phyloP scores from a whole-genome alignment of 169 alveolate genomes.

The Plasmodium malariae region DNA sequence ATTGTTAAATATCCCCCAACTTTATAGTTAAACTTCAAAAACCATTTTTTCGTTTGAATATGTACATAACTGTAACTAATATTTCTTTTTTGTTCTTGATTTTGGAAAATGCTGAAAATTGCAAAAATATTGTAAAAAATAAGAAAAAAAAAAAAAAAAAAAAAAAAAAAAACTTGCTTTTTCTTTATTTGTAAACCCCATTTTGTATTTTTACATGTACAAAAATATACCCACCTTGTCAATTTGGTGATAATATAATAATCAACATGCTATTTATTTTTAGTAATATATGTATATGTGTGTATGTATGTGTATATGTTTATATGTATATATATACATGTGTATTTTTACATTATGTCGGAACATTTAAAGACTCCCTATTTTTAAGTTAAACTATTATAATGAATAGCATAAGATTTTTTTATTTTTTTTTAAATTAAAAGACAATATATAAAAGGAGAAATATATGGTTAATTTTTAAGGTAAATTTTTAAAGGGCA shows the following conservation, averaged over 20 bases:
- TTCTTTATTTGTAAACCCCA: neutral
- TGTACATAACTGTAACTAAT: too few species aligned
- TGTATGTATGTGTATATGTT: neutral
- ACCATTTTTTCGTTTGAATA: too few species aligned
- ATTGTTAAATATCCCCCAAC: too few species aligned
- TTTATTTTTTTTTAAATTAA: too few species aligned
- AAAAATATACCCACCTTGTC: neutral
- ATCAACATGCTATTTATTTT: neutral
- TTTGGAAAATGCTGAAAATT: neutral
- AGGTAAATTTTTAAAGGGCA: too few species aligned
- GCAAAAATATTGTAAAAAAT: too few species aligned
- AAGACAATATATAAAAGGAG: too few species aligned
- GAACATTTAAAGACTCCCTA: slow-evolving; percentile 1
- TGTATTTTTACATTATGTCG: neutral
- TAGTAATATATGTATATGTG: neutral
- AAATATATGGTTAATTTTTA: too few species aligned
- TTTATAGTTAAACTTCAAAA: too few species aligned
- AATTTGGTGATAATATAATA: neutral
- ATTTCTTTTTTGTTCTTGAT: too few species aligned
- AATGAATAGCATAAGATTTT: neutral
- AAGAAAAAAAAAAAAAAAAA: too few species aligned
- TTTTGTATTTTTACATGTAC: neutral
- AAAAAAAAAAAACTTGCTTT: neutral
- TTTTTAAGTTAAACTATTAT: slow-evolving; percentile 9
- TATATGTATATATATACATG: slow-evolving; percentile 1